These are phyloP conservation scores for Backusella parvicylindrica DNA, from an alignment of 192 early-diverging fungal genomes.

Conservation along the genomic window DNA sequence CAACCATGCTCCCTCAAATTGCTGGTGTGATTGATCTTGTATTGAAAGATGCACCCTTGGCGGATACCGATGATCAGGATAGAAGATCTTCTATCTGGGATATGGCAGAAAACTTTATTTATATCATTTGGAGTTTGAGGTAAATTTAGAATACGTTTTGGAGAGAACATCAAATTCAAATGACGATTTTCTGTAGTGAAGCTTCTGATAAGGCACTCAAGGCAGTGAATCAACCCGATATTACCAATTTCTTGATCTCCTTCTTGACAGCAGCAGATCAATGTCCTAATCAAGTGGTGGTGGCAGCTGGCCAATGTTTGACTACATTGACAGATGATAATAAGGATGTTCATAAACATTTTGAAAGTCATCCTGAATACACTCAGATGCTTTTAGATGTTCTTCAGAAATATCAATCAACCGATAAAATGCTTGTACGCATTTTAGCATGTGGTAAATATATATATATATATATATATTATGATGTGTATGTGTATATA, in stretches of 20 bases:
- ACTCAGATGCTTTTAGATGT: constrained; percentile 48
- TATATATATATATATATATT: constrained; percentile 13
- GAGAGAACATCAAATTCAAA: too few species aligned
- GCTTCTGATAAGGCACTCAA: constrained; percentile 64
- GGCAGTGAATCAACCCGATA: constrained; percentile 57
- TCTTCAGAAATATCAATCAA: constrained; percentile 42
- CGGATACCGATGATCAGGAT: constrained; percentile 33
- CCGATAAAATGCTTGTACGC: constrained; percentile 59
- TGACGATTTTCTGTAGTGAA: constrained; percentile 45
- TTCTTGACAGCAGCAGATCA: constrained; percentile 57
- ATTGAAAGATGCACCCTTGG: constrained; percentile 27
- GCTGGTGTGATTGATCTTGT: constrained; percentile 31
- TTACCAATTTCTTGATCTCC: constrained; percentile 64
- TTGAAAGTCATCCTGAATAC: constrained; percentile 55
- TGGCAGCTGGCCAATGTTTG: constrained; percentile 69
- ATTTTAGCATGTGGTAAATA: constrained; percentile 64
- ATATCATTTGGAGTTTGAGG: constrained; percentile 51
- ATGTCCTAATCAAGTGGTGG: constrained; percentile 43
- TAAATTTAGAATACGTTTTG: neutral
- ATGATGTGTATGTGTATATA: neutral
- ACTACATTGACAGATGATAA: constrained; percentile 84
- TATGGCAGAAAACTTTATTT: constrained; percentile 56
- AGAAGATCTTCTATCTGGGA: constrained; percentile 51
- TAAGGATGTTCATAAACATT: constrained; percentile 48
- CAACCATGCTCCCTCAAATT: constrained; percentile 41